A percentile compares a stretch with the other conserved stretches of the same genome.
Evolutionary conservation across 306 rosid species (phyloP).

Genomic region (Vicia sativa): DNA sequence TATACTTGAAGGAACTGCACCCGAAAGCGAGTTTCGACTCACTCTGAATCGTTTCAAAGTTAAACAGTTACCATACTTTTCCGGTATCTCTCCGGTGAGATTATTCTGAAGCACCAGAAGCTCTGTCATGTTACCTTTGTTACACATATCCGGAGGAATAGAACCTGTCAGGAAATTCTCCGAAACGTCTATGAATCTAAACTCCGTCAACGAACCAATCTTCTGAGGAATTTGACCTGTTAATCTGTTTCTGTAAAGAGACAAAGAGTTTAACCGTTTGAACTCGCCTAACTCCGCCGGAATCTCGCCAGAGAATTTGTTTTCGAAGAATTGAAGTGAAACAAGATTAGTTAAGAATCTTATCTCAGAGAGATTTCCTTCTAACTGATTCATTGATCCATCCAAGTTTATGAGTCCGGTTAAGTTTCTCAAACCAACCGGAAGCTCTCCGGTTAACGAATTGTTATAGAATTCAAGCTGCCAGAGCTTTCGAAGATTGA

Average conservation of each 20-base stretch:
- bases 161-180: slow-evolving; percentile 71
- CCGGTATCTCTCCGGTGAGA: slow-evolving; percentile 79
- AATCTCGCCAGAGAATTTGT: slow-evolving; percentile 58
- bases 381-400: slow-evolving; percentile 56
- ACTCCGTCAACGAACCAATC: slow-evolving; percentile 68
- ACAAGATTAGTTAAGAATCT: slow-evolving; percentile 49
- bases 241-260: slow-evolving; percentile 66
- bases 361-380: slow-evolving; percentile 69
- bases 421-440: slow-evolving; percentile 62
- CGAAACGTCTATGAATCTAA: slow-evolving; percentile 70
- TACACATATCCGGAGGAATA: slow-evolving; percentile 89
- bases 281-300: slow-evolving; percentile 81
- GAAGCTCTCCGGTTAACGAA: slow-evolving; percentile 63
- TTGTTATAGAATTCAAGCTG: slow-evolving; percentile 69
- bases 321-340: slow-evolving; percentile 63
- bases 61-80: slow-evolving; percentile 53
- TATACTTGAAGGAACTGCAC: slow-evolving; percentile 60
- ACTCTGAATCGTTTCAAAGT: slow-evolving; percentile 68
- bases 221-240: slow-evolving; percentile 74
- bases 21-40: slow-evolving; percentile 70
- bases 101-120: slow-evolving; percentile 74
- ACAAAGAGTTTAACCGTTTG: slow-evolving; percentile 51
- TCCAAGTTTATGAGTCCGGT: slow-evolving; percentile 55
- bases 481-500: slow-evolving; percentile 68
- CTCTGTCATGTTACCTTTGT: slow-evolving; percentile 50